Evolutionary conservation across 2,329 filamentous ascomycete species (phyloP), one percentile per base, ranked within the genome.

Genomic region (Emergomyces africanus): DNA sequence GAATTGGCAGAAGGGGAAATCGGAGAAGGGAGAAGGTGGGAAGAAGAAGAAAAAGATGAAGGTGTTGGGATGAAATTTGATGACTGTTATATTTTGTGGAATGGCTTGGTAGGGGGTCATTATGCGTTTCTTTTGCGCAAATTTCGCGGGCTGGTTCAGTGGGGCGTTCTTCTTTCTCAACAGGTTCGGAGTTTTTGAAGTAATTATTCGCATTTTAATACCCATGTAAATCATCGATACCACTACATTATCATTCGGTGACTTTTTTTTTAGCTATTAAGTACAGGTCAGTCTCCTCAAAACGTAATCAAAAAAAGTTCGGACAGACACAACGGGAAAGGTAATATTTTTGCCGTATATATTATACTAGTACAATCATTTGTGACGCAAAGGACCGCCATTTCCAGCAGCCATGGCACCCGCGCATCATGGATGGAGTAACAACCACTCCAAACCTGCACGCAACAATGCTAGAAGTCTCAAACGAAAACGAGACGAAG

Each of bases 1-100:
- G 60, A 83, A 90, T 64, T 99, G 95, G 69, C 86, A 94, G 72
- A 94, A 95, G 76, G 76, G 72, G 8, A 72, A 75, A 61, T 83
- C 82, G 62, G 60, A 77, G 23, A 78, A 77, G 49, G 76, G 72
- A 65, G 68, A 71, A 20, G 72, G 70, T 44, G 71, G 71, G 78
- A 88, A 89, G 70, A 79, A 78, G 68, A 75, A 75, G 67, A 76
- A 76, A 65, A 76, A 76, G 65, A 68, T 77, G 75, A 79, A 79
- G 63, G 76, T 79, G 5, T 61, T 79, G 39, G 76, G 76, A 18
- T 78, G 63, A 63, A 48, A 48, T 15, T 62, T 59, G 54, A 20
- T 14, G 30, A 50, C 48, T 8, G 15, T 20, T 20, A 37, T 37
- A 33, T 20, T 4, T 30, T 20, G 23, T 30, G 53, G 18, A 9